These are phyloP conservation scores for Phellinidium pouzarii DNA, from an alignment of 1,284 basidiomycete genomes.

Conservation along the genomic window DNA sequence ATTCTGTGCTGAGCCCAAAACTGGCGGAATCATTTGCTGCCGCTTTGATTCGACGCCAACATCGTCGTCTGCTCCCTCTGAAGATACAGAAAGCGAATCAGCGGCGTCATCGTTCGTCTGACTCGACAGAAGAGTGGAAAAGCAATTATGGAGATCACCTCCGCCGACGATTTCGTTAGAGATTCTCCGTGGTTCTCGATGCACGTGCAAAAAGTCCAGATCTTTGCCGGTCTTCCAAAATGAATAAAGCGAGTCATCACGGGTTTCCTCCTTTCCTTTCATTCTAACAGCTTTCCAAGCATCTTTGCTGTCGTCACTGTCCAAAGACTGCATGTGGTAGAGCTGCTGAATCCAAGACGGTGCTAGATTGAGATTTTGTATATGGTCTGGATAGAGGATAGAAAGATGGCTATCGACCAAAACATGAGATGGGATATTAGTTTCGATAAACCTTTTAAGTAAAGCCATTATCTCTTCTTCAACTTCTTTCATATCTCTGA, in stretches of 20 bases:
- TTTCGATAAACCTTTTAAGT: slow-evolving; percentile 36
- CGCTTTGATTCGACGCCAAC: background rate
- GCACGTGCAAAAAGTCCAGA: slow-evolving; percentile 31
- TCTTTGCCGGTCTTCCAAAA: slow-evolving; percentile 42
- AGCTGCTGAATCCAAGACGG: slow-evolving; percentile 3
- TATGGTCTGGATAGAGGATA: slow-evolving; percentile 4
- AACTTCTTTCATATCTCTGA: slow-evolving; percentile 36
- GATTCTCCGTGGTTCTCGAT: background rate
- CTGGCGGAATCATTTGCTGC: no score
- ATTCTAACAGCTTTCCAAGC: background rate
- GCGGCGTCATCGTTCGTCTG: background rate
- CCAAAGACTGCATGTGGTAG: background rate
- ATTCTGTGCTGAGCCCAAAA: no score
- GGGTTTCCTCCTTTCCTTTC: slow-evolving; percentile 21
- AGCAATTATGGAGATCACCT: background rate
- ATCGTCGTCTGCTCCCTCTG: background rate
- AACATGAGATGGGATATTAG: slow-evolving; percentile 16
- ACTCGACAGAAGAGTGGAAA: background rate
- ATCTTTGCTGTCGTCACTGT: background rate
- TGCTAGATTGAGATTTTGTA: background rate
- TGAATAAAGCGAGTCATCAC: slow-evolving; percentile 36
- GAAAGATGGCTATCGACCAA: background rate
- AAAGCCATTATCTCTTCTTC: slow-evolving; percentile 39
- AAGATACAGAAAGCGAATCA: background rate
- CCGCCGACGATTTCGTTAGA: background rate